Percentiles rank a stretch among this genome's conserved stretches.
Evolutionary conservation across 176 grass and related monocot genomes (phyloP).

Genomic region (Raddia distichophylla): DNA sequence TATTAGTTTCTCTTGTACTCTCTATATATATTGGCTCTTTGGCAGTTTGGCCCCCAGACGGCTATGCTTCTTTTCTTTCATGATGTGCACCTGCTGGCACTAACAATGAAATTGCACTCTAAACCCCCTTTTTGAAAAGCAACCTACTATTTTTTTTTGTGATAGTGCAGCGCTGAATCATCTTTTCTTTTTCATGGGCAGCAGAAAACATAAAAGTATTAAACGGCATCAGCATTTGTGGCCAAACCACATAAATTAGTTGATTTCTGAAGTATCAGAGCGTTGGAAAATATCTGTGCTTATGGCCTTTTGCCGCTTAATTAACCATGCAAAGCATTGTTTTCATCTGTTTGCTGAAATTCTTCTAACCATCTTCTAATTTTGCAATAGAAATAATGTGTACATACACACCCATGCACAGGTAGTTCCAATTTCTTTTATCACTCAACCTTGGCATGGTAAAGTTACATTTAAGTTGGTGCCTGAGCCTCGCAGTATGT

Average conservation of each 20-base stretch:
- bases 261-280: neutral
- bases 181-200: neutral
- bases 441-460: neutral
- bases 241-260: neutral
- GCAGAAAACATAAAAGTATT: no score
- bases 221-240: neutral
- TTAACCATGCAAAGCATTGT: neutral
- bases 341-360: neutral
- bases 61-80: no score
- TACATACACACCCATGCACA: neutral
- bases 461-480: conserved; percentile 29
- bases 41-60: no score
- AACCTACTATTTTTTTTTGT: neutral
- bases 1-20: no score
- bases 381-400: neutral
- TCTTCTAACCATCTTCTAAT: neutral
- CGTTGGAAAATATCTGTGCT: neutral
- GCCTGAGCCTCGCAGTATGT: no score
- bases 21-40: no score
- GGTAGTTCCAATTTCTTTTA: neutral
- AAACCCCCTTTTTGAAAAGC: neutral
- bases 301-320: neutral
- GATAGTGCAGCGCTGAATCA: neutral
- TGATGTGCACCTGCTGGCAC: neutral
- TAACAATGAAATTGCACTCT: neutral